A percentile compares a stretch with the other conserved stretches of the same genome.
Evolutionary conservation across 768 basidiomycete genomes (phyloP).

Genomic region (Tulasnella sp.): DNA sequence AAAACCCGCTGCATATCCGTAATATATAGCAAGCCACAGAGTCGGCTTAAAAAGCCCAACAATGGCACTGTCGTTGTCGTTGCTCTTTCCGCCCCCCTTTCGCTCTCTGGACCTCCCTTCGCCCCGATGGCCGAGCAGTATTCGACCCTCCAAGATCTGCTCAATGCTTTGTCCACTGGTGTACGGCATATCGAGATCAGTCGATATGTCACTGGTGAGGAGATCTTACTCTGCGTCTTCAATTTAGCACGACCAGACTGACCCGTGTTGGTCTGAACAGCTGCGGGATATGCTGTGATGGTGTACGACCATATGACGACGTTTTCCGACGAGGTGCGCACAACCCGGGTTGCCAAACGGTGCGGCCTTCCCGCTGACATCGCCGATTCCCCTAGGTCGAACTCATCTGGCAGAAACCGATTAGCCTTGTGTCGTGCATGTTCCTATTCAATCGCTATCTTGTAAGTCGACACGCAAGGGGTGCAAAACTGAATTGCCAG

Average conservation of each 20-base stretch:
- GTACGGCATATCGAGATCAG: neutral
- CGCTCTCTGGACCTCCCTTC: neutral
- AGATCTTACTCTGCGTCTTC: neutral
- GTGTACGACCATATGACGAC: conserved; percentile 10
- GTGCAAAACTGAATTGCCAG: neutral
- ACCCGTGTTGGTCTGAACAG: neutral
- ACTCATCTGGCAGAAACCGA: conserved; percentile 11
- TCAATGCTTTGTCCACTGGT: neutral
- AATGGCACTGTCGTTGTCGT: neutral
- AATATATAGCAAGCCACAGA: neutral
- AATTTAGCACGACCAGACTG: neutral
- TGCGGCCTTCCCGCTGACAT: neutral
- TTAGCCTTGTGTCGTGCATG: neutral
- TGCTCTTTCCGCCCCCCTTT: neutral
- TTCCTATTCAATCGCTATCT: conserved; percentile 9
- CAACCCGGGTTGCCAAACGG: neutral
- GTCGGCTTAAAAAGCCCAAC: neutral
- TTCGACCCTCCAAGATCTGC: neutral
- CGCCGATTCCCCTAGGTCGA: neutral
- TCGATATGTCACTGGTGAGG: conserved; percentile 3
- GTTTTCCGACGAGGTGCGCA: conserved; percentile 8
- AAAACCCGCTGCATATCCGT: too few relatives aligned
- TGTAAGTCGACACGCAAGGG: neutral
- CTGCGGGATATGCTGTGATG: conserved; percentile 1
- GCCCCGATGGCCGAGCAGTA: neutral